Evolutionary conservation across 1,139 yeast genomes (phyloP).

Genomic region (Candida pseudoviswanathii): DNA sequence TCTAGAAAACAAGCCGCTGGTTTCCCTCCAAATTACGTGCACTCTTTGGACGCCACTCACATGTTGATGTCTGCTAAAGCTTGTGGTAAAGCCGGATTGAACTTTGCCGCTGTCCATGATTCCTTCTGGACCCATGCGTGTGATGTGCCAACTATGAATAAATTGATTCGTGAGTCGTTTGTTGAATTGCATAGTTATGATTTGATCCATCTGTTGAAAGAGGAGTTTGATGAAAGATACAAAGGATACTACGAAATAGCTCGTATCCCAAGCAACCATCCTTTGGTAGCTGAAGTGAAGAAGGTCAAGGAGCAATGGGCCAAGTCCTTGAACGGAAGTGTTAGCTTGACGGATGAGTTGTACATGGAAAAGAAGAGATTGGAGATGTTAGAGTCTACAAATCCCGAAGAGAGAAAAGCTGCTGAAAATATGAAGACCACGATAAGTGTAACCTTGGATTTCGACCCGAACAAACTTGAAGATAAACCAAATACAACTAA

Average conservation of each 20-base stretch:
- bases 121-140: constrained; percentile 98
- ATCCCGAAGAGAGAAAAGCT: constrained; percentile 48
- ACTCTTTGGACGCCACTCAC: constrained; percentile 95
- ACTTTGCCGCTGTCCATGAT: constrained; percentile 97
- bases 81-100: constrained; percentile 65
- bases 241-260: constrained; percentile 66
- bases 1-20: constrained; percentile 89
- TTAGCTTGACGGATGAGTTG: constrained; percentile 74
- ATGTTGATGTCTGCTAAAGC: constrained; percentile 88
- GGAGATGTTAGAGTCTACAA: constrained; percentile 52
- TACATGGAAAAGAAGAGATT: constrained; percentile 68
- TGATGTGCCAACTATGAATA: constrained; percentile 75
- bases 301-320: too few relatives aligned
- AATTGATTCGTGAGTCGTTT: constrained; percentile 75
- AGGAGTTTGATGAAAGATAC: constrained; percentile 83
- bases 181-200: constrained; percentile 75
- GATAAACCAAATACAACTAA: too few relatives aligned
- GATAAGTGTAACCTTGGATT: too few relatives aligned
- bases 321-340: constrained; percentile 52
- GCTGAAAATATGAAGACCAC: constrained; percentile 73
- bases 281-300: too few relatives aligned
- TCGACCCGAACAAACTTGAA: too few relatives aligned
- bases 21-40: constrained; percentile 95
- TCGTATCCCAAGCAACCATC: constrained; percentile 53
- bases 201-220: constrained; percentile 66